These are phyloP conservation scores for Dorcoceras hygrometricum DNA, from an alignment of 257 asterid genomes.

Conservation along the genomic window DNA sequence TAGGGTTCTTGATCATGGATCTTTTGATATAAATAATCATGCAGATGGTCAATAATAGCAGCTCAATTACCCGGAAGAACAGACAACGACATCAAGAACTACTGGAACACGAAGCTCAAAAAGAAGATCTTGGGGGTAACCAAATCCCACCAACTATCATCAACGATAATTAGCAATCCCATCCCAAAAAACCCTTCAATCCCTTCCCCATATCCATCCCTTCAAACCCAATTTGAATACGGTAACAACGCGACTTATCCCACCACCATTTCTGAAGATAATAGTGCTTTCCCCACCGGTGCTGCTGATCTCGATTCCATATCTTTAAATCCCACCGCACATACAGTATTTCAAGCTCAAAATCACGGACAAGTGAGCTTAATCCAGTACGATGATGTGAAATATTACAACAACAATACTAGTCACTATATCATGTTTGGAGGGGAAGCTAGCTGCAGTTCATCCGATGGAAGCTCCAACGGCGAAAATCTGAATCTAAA, in stretches of 20 bases:
- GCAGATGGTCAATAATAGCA: conserved; percentile 77
- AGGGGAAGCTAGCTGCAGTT: conserved; percentile 40
- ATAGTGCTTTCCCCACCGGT: not conserved
- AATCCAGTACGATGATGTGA: conserved; percentile 21
- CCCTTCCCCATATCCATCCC: conserved; percentile 21
- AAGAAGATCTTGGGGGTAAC: conserved; percentile 43
- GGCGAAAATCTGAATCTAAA: conserved; percentile 26
- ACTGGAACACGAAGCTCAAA: conserved; percentile 94
- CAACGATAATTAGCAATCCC: conserved; percentile 4
- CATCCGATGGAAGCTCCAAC: conserved; percentile 45
- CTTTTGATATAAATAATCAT: not conserved
- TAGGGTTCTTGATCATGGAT: no score
- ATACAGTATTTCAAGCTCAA: conserved; percentile 23
- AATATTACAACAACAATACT: not conserved
- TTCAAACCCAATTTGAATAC: conserved; percentile 1
- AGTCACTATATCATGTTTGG: conserved; percentile 32
- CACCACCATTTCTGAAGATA: conserved; percentile 2
- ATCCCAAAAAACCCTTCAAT: conserved; percentile 21
- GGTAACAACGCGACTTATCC: not conserved
- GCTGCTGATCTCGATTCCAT: not conserved
- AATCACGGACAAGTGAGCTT: conserved; percentile 16
- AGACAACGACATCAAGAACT: conserved; percentile 82
- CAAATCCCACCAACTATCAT: conserved; percentile 3
- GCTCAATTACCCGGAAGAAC: conserved; percentile 81
- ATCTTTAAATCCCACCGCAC: conserved; percentile 10